These are phyloP conservation scores for Pleurotus sapidus DNA, from an alignment of 768 basidiomycete species.

Conservation along the genomic window DNA sequence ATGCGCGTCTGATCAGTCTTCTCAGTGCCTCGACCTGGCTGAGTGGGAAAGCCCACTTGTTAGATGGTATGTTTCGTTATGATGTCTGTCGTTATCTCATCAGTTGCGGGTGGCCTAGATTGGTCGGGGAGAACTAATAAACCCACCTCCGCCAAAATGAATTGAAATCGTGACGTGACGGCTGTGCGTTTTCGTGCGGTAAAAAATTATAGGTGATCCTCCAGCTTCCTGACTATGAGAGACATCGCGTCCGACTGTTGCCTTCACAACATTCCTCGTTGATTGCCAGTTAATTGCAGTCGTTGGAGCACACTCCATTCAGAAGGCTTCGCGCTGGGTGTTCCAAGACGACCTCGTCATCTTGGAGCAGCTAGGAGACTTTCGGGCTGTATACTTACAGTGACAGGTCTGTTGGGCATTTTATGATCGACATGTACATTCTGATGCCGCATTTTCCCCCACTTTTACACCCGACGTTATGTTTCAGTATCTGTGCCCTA, in stretches of 20 bases:
- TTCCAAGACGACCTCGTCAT: too few relatives aligned
- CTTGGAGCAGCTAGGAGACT: too few relatives aligned
- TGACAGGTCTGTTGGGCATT: not conserved
- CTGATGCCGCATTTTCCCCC: not conserved
- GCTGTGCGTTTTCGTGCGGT: not conserved
- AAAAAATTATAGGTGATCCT: not conserved
- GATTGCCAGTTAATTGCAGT: too few relatives aligned
- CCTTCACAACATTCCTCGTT: too few relatives aligned
- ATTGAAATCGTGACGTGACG: not conserved
- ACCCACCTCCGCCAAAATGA: not conserved
- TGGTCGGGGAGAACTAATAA: not conserved
- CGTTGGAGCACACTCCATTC: too few relatives aligned
- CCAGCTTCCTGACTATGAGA: too few relatives aligned
- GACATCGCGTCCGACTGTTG: too few relatives aligned
- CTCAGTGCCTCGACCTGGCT: slow-evolving; percentile 4
- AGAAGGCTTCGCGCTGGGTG: too few relatives aligned
- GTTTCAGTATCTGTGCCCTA: not conserved
- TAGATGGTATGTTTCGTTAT: not conserved
- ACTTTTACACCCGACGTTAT: not conserved
- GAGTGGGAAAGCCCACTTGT: not conserved
- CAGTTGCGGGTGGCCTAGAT: not conserved
- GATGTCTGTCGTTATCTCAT: slow-evolving; percentile 6
- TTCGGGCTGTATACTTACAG: too few relatives aligned
- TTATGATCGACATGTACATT: slow-evolving; percentile 1
- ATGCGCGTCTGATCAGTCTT: not conserved